phyloP scores from a whole-genome alignment of 2,329 filamentous ascomycete genomes.

The Rachicladosporium sp. region DNA sequence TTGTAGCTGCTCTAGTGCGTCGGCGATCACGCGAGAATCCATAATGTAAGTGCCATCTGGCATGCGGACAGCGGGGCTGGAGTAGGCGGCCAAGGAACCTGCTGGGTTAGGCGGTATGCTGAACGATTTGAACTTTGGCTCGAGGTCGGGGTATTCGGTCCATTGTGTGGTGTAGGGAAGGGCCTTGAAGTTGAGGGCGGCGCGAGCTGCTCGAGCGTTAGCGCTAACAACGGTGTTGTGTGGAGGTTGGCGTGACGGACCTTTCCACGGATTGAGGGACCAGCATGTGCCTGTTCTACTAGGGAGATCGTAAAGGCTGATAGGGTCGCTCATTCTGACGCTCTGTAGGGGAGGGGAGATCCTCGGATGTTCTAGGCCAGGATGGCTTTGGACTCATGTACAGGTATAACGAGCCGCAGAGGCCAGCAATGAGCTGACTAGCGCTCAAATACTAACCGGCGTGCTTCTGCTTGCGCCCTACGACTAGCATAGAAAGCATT shows the following conservation, averaged over 20 bases:
- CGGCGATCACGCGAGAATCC: constrained; percentile 51
- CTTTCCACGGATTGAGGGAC: constrained; percentile 61
- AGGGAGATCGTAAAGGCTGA: constrained; percentile 52
- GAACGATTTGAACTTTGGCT: constrained; percentile 37
- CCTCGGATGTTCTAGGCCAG: too few relatives aligned
- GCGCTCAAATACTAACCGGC: too few relatives aligned
- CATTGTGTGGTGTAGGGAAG: constrained; percentile 57
- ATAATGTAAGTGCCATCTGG: constrained; percentile 48
- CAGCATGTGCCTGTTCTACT: constrained; percentile 42
- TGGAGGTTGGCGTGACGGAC: background rate
- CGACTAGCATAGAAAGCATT: too few relatives aligned
- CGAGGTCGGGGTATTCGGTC: constrained; percentile 56
- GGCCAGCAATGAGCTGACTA: too few relatives aligned
- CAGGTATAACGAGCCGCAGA: too few relatives aligned
- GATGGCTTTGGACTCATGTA: too few relatives aligned
- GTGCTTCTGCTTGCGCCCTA: too few relatives aligned
- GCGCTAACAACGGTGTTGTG: background rate
- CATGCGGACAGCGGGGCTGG: constrained; percentile 44
- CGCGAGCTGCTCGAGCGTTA: constrained; percentile 38
- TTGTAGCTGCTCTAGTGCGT: constrained; percentile 45
- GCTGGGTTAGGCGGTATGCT: constrained; percentile 36
- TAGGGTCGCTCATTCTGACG: too few relatives aligned
- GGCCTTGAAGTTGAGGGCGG: constrained; percentile 55
- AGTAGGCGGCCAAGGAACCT: constrained; percentile 31
- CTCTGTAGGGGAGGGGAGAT: too few relatives aligned